phyloP scores from a whole-genome alignment of 1,284 basidiomycete genomes.

The Pisolithus thermaeus region DNA sequence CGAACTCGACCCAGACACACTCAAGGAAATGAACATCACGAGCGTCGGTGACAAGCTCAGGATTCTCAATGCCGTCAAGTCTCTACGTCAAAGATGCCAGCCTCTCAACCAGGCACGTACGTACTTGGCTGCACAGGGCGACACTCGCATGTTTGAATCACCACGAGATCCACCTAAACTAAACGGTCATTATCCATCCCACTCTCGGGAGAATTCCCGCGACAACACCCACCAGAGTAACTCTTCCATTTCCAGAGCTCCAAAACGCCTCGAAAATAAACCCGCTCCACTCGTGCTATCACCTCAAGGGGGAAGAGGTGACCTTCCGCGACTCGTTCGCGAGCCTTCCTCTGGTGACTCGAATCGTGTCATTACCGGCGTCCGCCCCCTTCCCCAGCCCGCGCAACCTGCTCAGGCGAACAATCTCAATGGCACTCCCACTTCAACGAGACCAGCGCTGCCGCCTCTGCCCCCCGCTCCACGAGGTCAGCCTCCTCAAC shows the following conservation, averaged over 20 bases:
- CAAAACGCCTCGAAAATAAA: conserved; percentile 44
- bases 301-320: conserved; percentile 37
- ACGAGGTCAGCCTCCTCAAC: conserved; percentile 55
- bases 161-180: conserved; percentile 8
- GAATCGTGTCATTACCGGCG: conserved; percentile 29
- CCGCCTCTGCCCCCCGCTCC: conserved; percentile 66
- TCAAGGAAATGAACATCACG: conserved; percentile 84
- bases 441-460: conserved; percentile 43
- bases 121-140: conserved; percentile 1
- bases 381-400: conserved; percentile 44
- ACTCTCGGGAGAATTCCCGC: conserved; percentile 18
- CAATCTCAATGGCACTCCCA: conserved; percentile 18
- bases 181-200: conserved; percentile 8
- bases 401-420: conserved; percentile 6
- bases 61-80: conserved; percentile 79
- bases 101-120: conserved; percentile 15
- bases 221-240: conserved; percentile 17
- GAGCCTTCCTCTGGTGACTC: conserved; percentile 52
- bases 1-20: conserved; percentile 78
- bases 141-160: conserved; percentile 3
- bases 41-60: conserved; percentile 89
- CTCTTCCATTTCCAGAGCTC: conserved; percentile 26
- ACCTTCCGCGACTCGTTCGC: conserved; percentile 62
- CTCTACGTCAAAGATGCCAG: conserved; percentile 57
- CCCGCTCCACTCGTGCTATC: conserved; percentile 65